phyloP scores from a whole-genome alignment of 805 yeast genomes.

The Metschnikowia rubicola region DNA sequence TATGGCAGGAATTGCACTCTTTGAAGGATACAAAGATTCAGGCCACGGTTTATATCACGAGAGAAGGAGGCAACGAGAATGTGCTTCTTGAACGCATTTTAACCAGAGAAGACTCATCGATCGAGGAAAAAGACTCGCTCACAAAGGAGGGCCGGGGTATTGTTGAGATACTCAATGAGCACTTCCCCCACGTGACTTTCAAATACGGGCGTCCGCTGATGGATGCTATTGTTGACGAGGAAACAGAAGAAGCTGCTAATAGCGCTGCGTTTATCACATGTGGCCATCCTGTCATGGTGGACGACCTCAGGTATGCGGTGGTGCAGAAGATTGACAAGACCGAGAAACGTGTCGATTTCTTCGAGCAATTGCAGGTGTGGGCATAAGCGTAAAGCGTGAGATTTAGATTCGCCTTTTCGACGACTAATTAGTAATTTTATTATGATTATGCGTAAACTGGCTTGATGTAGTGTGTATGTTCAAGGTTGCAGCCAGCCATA shows the following conservation, averaged over 20 bases:
- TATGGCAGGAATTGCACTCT: slow-evolving; percentile 14
- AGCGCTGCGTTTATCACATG: slow-evolving; percentile 38
- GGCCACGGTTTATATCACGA: slow-evolving; percentile 15
- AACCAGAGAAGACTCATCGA: slow-evolving; percentile 6
- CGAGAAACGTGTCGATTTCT: slow-evolving; percentile 18
- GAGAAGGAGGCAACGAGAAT: slow-evolving; percentile 3
- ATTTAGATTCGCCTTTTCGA: too few relatives aligned
- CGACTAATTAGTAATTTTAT: too few relatives aligned
- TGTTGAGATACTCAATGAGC: slow-evolving; percentile 4
- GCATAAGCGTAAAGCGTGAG: slow-evolving; percentile 13
- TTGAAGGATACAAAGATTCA: slow-evolving; percentile 10
- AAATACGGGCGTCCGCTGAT: slow-evolving; percentile 45
- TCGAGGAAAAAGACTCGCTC: slow-evolving; percentile 5
- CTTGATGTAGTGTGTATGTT: too few relatives aligned
- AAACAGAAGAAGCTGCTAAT: slow-evolving; percentile 36
- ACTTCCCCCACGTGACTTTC: slow-evolving; percentile 19
- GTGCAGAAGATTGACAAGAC: slow-evolving; percentile 18
- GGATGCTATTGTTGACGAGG: slow-evolving; percentile 33
- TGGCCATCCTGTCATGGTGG: slow-evolving; percentile 34
- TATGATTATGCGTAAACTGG: too few relatives aligned
- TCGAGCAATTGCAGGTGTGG: slow-evolving; percentile 20
- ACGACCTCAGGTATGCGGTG: slow-evolving; percentile 25
- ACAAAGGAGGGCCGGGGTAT: slow-evolving; percentile 4
- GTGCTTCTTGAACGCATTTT: slow-evolving; percentile 8
- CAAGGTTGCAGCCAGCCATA: too few relatives aligned